Percentiles rank a stretch among this genome's conserved stretches.
Conservation (phyloP, 2,329 filamentous ascomycete genomes). For the Calonectria pteridis region DNA sequence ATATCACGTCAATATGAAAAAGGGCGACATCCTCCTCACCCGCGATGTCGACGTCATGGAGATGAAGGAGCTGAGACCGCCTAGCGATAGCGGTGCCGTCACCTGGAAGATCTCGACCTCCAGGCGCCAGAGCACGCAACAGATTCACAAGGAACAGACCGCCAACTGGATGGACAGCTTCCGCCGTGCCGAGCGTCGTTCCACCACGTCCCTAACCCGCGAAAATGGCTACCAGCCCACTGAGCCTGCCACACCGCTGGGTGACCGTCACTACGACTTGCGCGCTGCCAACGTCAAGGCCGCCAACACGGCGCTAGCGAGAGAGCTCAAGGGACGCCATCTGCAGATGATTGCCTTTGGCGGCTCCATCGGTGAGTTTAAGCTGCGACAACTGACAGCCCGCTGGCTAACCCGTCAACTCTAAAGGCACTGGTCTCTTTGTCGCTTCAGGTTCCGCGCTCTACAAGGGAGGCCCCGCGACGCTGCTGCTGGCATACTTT, state of each 20-base stretch:
- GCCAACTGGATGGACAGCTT: constrained; percentile 31
- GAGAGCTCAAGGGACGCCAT: constrained; percentile 85
- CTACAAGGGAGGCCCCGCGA: constrained; percentile 81
- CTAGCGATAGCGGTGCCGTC: not conserved
- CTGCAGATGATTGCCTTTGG: constrained; percentile 98
- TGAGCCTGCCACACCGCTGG: constrained; percentile 19
- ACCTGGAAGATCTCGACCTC: constrained; percentile 24
- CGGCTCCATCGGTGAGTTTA: constrained; percentile 80
- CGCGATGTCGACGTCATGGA: constrained; percentile 27
- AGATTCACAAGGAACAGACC: not conserved
- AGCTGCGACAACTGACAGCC: constrained; percentile 76
- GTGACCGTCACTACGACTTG: constrained; percentile 65
- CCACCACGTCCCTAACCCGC: constrained; percentile 34
- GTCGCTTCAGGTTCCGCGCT: constrained; percentile 83
- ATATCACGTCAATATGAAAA: constrained; percentile 5
- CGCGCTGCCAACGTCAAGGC: constrained; percentile 77
- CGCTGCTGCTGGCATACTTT: constrained; percentile 79
- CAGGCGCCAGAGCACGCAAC: constrained; percentile 2
- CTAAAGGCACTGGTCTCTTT: constrained; percentile 82
- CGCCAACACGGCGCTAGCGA: constrained; percentile 79
- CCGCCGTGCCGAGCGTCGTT: constrained; percentile 26
- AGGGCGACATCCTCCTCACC: constrained; percentile 26
- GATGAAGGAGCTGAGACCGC: constrained; percentile 20
- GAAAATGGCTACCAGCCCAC: constrained; percentile 36
- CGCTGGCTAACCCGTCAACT: not conserved